Evolutionary conservation across 371 early-diverging fungal genomes (phyloP), one percentile per base, ranked within the genome.

Genomic region (Synchytrium microbalum): DNA sequence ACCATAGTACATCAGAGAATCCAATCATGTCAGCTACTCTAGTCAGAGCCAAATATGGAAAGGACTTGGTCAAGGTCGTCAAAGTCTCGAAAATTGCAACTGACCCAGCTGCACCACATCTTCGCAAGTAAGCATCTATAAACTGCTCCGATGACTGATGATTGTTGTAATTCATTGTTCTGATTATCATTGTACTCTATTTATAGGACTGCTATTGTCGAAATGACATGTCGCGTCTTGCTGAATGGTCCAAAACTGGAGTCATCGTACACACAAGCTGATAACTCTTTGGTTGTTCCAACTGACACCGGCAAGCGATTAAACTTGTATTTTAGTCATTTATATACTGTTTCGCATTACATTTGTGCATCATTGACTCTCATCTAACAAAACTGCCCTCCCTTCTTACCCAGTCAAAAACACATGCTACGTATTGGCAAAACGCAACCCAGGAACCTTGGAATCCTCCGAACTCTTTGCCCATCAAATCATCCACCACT

Each of bases 241-340:
- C 77, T 91, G 69, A 85, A 84, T 57, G 91, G 91, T 62, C 31
- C 29, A 26, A 83, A 79, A 62, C 88, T 91, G 69, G 85, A 83
- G 69, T 75, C 84, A 58, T 84, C 88, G 57, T 91, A 89, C 75
- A 88, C 92, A 65, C 81, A 85, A 75, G 92, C 86, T 63, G 88
- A 89, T 74, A 91, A 91, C 80, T 74, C 73, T 70, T 69, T 75
- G 38, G 80, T 86, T 30, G 77, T 86, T 10, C 84, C 86, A 23
- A 86, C 86, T 46, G 86, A 91, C 70, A 86, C 90, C 32, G 85
- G 46, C 19, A 38, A 5, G 46, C 19, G 10, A 19, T 38, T 38
- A n/a, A n/a, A n/a, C n/a, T n/a, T n/a, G n/a, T n/a, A n/a, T n/a
- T n/a, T n/a, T n/a, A n/a, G n/a, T n/a, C n/a, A n/a, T n/a, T n/a